A percentile compares a stretch with the other conserved stretches of the same genome.
These are phyloP conservation scores for Penicillium macrosclerotiorum DNA, from an alignment of 495 filamentous ascomycete species.

Conservation along the genomic window DNA sequence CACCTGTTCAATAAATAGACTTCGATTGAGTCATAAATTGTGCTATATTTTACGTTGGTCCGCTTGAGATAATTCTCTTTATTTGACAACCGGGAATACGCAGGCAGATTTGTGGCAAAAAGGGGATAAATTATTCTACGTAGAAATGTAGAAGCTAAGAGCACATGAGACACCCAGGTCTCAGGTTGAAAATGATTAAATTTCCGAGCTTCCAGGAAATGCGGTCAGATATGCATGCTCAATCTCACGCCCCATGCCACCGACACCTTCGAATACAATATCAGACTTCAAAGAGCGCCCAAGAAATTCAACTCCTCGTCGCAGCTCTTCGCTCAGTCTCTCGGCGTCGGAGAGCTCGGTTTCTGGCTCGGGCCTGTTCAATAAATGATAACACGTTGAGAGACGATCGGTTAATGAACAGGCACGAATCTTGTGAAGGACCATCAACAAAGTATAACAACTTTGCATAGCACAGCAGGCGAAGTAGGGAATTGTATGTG, in stretches of 20 bases:
- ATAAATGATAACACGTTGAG: conserved; percentile 19
- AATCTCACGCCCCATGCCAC: conserved; percentile 22
- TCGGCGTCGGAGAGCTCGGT: conserved; percentile 36
- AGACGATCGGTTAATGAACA: conserved; percentile 16
- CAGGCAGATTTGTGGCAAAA: too few relatives aligned
- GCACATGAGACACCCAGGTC: background rate
- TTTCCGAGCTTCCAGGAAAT: conserved; percentile 11
- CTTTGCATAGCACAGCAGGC: conserved; percentile 55
- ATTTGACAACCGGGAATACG: too few relatives aligned
- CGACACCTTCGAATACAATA: conserved; percentile 22
- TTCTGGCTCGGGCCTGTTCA: conserved; percentile 16
- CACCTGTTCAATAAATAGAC: background rate
- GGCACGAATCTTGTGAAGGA: conserved; percentile 31
- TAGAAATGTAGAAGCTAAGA: background rate
- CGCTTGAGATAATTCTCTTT: too few relatives aligned
- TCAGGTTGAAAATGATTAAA: background rate
- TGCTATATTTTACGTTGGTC: too few relatives aligned
- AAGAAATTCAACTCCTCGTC: conserved; percentile 41
- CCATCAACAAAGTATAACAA: conserved; percentile 51
- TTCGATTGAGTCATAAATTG: too few relatives aligned
- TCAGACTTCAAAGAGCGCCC: conserved; percentile 33
- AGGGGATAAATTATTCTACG: background rate
- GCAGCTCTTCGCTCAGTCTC: conserved; percentile 39
- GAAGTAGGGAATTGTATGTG: conserved; percentile 49
- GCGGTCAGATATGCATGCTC: conserved; percentile 18